Evolutionary conservation across 768 basidiomycete species (phyloP), one percentile per base, ranked within the genome.

Genomic region (Termitomyces sp.): DNA sequence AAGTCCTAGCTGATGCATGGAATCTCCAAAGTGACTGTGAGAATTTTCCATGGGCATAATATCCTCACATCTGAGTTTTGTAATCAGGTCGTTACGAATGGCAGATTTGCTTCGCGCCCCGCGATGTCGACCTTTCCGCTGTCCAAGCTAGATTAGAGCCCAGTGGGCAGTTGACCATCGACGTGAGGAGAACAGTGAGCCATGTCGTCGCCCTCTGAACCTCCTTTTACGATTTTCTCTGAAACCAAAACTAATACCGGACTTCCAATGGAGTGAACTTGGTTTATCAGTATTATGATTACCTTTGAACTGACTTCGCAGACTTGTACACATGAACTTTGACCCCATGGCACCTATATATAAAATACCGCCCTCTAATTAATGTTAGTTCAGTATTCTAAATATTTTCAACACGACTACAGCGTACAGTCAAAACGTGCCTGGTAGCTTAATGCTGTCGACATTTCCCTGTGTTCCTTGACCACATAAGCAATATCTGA

Each of bases 1-100:
- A 76, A 54, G 75, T 85, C 16, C 76, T 84, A 23, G 84, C 83
- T 21, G 82, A 85, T 64, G 81, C 81, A 43, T 85, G 83, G 82
- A 78, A 84, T 65, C 74, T 76, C 68, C 83, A 84, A 64, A 67
- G 61, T 49, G 80, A 84, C 58, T 83, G 84, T 85, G 70, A 73
- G 83, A 76, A 5, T 12, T 5, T 25, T 57, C 30, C 6, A 30
- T 28, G 34, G 39, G 27, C 30, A 28, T 40, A 39, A 17, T 47
- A 59, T 17, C 55, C 25, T 44, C 23, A 34, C 54, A 61, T 48
- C 32, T 39, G 16, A 56, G 6, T 35, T 37, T n/a, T 52, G 25
- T 12, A 34, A 52, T 16, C 55, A 85, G 83, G 79, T 61, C 83
- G 84, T 62, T 84, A 80, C 59, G 83, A 84, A 59, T 85, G 83